These are phyloP conservation scores for Hylodesmum podocarpum DNA, from an alignment of 306 rosid species.

Conservation along the genomic window DNA sequence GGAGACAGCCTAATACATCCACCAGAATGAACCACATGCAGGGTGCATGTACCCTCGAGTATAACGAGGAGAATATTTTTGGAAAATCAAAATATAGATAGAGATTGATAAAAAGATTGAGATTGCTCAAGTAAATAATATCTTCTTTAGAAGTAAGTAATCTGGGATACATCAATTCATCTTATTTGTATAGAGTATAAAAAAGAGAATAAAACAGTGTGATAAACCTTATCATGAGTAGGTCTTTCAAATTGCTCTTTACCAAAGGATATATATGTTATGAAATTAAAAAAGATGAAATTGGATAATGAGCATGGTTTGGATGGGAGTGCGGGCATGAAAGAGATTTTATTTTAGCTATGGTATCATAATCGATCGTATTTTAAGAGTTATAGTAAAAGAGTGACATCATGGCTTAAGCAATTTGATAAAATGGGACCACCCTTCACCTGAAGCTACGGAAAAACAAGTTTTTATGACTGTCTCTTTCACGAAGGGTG, in stretches of 20 bases:
- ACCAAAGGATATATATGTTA: neutral
- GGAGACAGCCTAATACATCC: neutral
- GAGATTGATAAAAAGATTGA: neutral
- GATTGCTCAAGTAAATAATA: no score
- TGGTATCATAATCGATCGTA: slow-evolving; percentile 10
- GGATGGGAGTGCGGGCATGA: slow-evolving; percentile 18
- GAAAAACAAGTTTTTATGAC: neutral
- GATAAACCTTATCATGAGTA: neutral
- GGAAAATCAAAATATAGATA: neutral
- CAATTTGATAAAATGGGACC: slow-evolving; percentile 44
- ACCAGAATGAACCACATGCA: slow-evolving; percentile 7
- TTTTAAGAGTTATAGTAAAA: slow-evolving; percentile 35
- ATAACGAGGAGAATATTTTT: neutral
- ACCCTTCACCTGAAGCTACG: neutral
- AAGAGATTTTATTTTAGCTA: slow-evolving; percentile 6
- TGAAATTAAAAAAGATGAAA: neutral
- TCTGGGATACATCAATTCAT: no score
- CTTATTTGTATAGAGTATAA: no score
- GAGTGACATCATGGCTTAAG: slow-evolving; percentile 50
- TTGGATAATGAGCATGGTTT: neutral
- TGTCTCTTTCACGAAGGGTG: slow-evolving; percentile 19
- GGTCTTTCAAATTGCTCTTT: neutral
- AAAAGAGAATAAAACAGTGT: no score
- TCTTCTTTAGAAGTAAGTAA: no score
- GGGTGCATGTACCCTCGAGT: slow-evolving; percentile 17